These are phyloP conservation scores for Closterium sp. DNA, from an alignment of 139 green algal genomes.

Conservation along the genomic window DNA sequence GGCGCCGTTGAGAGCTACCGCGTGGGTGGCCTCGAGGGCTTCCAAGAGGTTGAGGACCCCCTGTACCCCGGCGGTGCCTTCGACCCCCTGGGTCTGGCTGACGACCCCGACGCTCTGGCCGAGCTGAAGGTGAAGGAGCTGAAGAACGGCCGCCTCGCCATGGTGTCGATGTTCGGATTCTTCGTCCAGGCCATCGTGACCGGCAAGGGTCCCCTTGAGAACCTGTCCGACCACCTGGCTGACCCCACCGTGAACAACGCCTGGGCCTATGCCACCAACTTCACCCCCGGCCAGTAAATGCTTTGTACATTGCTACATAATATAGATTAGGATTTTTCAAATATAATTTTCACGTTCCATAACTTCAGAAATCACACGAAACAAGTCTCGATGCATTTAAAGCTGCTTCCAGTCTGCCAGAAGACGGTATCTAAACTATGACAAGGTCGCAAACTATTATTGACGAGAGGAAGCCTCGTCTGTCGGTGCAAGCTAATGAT, in stretches of 20 bases:
- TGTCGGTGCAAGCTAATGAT: too few species aligned
- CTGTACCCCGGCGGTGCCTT: slow-evolving; percentile 73
- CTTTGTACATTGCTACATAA: background rate
- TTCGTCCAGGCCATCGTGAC: slow-evolving; percentile 76
- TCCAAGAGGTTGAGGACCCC: slow-evolving; percentile 65
- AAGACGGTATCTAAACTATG: too few species aligned
- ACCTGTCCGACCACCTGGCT: slow-evolving; percentile 83
- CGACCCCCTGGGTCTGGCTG: slow-evolving; percentile 82
- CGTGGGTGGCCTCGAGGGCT: slow-evolving; percentile 76
- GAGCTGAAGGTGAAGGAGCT: slow-evolving; percentile 92
- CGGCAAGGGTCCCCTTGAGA: slow-evolving; percentile 78
- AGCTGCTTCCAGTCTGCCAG: too few species aligned
- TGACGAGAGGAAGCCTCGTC: too few species aligned
- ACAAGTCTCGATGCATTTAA: too few species aligned
- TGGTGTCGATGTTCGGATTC: slow-evolving; percentile 70
- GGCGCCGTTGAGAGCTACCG: slow-evolving; percentile 86
- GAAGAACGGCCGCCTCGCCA: slow-evolving; percentile 84
- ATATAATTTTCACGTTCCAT: too few species aligned
- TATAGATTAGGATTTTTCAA: too few species aligned
- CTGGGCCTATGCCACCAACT: slow-evolving; percentile 72
- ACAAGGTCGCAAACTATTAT: too few species aligned
- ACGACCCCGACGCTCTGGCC: slow-evolving; percentile 85
- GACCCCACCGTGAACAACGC: slow-evolving; percentile 87
- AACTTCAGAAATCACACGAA: too few species aligned
- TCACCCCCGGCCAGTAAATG: slow-evolving; percentile 25